Evolutionary conservation across 305 asterid species (phyloP).

Genomic region (Fraxinus xanthoxyloides): DNA sequence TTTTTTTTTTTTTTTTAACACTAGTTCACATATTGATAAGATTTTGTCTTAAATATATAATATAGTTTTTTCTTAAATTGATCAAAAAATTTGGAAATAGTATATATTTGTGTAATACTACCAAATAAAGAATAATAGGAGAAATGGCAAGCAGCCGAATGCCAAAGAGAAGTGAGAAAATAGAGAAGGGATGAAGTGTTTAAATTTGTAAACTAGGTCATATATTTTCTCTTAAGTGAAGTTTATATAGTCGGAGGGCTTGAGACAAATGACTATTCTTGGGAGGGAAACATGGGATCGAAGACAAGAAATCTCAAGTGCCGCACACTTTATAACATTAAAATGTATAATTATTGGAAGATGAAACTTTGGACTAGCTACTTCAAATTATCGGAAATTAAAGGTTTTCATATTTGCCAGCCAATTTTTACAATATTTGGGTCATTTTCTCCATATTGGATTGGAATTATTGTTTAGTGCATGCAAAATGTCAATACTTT

Average conservation of each 20-base stretch:
- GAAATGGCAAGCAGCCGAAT: neutral
- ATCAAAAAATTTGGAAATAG: neutral
- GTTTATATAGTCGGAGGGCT: neutral
- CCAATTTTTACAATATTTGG: neutral
- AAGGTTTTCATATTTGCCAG: no score
- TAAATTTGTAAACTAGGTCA: neutral
- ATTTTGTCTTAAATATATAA: neutral
- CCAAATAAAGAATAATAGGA: neutral
- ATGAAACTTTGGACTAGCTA: neutral
- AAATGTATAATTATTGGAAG: neutral
- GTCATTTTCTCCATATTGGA: neutral
- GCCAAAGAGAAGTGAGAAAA: neutral
- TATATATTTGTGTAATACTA: no score
- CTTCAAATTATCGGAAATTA: no score
- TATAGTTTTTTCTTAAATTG: neutral
- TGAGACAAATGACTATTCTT: no score
- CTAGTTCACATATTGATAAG: neutral
- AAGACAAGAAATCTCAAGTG: neutral
- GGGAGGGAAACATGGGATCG: neutral
- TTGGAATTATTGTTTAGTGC: neutral
- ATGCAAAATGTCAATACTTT: neutral
- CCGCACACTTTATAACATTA: neutral
- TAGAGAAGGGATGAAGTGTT: neutral
- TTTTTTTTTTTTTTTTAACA: no score
- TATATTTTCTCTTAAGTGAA: no score